Conservation (phyloP, 2,329 filamentous ascomycete species). For the Hawksworthiomyces lignivorus region DNA sequence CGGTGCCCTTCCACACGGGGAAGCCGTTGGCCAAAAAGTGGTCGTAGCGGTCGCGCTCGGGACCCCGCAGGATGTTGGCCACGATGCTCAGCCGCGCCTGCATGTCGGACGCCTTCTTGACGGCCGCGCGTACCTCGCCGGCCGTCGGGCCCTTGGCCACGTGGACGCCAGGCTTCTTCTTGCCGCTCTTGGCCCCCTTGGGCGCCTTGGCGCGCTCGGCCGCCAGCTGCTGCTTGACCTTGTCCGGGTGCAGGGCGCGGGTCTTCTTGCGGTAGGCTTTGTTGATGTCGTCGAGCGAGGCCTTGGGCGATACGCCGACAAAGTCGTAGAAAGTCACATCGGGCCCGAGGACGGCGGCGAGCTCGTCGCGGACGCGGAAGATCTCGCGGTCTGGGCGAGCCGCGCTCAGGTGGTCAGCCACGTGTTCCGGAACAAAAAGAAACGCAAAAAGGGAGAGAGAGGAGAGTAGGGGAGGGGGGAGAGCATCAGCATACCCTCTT, state of each 20-base stretch:
- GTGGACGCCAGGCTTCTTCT: constrained; percentile 52
- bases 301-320: constrained; percentile 65
- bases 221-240: constrained; percentile 78
- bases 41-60: constrained; percentile 80
- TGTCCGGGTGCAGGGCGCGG: constrained; percentile 82
- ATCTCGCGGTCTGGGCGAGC: constrained; percentile 98
- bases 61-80: constrained; percentile 74
- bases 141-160: constrained; percentile 65
- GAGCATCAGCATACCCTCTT: constrained; percentile 79
- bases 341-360: constrained; percentile 64
- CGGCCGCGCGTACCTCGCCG: constrained; percentile 66
- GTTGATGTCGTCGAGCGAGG: constrained; percentile 79
- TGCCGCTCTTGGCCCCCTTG: constrained; percentile 39
- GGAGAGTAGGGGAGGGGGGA: constrained; percentile 8
- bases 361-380: constrained; percentile 87
- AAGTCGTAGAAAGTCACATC: constrained; percentile 93
- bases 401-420: not conserved
- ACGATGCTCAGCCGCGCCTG: constrained; percentile 82
- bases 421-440: not conserved
- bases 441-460: not conserved
- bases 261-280: constrained; percentile 91
- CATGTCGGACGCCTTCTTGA: constrained; percentile 74
- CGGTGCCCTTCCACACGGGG: constrained; percentile 91
- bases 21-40: constrained; percentile 91
- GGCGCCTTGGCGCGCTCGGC: constrained; percentile 55